These are phyloP conservation scores for Mycena kentingensis DNA, from an alignment of 768 basidiomycete genomes.

Conservation along the genomic window DNA sequence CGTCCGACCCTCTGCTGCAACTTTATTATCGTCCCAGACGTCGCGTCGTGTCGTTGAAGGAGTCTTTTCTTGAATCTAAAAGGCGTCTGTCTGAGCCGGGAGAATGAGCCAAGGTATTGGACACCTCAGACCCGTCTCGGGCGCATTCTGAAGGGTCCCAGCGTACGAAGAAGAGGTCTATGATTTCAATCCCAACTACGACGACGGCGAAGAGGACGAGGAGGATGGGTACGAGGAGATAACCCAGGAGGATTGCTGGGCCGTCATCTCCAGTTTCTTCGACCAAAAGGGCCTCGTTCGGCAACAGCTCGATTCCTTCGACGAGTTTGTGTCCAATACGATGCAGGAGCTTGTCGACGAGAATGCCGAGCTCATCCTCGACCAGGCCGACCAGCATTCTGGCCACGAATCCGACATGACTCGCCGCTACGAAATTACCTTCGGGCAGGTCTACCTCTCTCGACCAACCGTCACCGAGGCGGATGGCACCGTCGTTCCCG, in stretches of 20 bases:
- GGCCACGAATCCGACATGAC: conserved; percentile 80
- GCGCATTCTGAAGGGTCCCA: conserved; percentile 35
- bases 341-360: conserved; percentile 99
- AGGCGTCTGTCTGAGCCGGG: neutral
- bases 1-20: conserved; percentile 7
- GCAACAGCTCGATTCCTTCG: conserved; percentile 97
- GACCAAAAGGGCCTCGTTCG: conserved; percentile 96
- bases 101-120: conserved; percentile 56
- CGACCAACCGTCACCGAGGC: conserved; percentile 93
- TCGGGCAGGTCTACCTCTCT: conserved; percentile 96
- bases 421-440: conserved; percentile 95
- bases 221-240: conserved; percentile 68
- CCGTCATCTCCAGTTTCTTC: conserved; percentile 95
- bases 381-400: conserved; percentile 95
- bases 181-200: conserved; percentile 52
- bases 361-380: conserved; percentile 90
- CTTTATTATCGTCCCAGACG: conserved; percentile 1
- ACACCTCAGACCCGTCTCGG: conserved; percentile 25
- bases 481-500: conserved; percentile 89
- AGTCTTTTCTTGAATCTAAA: neutral
- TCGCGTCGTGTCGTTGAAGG: conserved; percentile 25
- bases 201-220: conserved; percentile 61
- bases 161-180: conserved; percentile 46
- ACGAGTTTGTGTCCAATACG: conserved; percentile 98
- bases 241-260: conserved; percentile 93